These are phyloP conservation scores for Eruca vesicaria DNA, from an alignment of 441 rosid genomes.

Conservation along the genomic window DNA sequence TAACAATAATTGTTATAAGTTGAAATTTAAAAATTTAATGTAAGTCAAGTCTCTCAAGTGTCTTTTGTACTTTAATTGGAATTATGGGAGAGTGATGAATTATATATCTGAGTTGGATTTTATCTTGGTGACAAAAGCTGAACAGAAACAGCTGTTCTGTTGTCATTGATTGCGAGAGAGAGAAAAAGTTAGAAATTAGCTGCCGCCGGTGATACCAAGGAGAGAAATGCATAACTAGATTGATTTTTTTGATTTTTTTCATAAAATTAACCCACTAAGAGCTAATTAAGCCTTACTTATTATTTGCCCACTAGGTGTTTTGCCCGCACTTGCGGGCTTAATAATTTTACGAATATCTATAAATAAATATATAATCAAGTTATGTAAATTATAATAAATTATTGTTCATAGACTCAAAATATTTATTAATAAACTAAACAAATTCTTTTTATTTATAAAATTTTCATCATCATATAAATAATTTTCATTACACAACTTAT, in stretches of 20 bases:
- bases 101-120: conserved; percentile 18
- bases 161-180: conserved; percentile 7
- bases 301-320: background rate
- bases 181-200: background rate
- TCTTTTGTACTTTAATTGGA: background rate
- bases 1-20: background rate
- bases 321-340: no score
- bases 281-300: background rate
- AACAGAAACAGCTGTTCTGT: conserved; percentile 11
- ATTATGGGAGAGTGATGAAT: background rate
- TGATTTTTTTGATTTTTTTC: no score
- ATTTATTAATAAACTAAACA: no score
- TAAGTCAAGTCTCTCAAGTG: background rate
- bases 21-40: background rate
- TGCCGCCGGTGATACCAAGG: background rate
- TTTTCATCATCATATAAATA: no score
- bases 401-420: no score
- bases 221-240: background rate
- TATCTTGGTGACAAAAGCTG: background rate
- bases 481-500: no score
- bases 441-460: no score
- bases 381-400: no score
- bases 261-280: background rate
- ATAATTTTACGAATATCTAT: no score
- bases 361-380: no score